Evolutionary conservation across 208 protist species (phyloP).

Genomic region (Naegleria fowleri): DNA sequence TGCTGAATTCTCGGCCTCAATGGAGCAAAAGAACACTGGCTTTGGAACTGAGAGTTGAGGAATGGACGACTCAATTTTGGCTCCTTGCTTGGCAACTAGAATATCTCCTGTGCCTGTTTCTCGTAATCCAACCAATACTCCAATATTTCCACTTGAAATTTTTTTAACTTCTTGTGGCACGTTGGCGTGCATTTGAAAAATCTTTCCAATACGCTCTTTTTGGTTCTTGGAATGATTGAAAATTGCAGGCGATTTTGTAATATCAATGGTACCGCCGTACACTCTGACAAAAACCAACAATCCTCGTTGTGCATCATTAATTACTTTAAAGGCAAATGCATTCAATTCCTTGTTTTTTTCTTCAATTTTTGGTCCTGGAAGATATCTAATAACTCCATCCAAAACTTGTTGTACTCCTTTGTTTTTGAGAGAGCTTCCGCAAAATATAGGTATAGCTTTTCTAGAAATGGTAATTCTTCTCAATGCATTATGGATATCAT

Average conservation of each 20-base stretch:
- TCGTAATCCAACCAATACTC: constrained; percentile 43
- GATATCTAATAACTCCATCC: constrained; percentile 72
- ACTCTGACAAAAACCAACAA: constrained; percentile 45
- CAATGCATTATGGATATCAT: constrained; percentile 54
- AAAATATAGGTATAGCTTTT: constrained; percentile 66
- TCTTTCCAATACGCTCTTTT: constrained; percentile 30
- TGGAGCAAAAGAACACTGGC: constrained; percentile 51
- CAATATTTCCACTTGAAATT: constrained; percentile 43
- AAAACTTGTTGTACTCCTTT: constrained; percentile 79
- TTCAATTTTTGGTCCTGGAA: constrained; percentile 68
- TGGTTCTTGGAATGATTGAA: constrained; percentile 27
- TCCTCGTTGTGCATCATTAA: constrained; percentile 41
- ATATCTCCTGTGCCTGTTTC: constrained; percentile 47
- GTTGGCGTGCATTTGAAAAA: constrained; percentile 38
- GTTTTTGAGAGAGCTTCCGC: constrained; percentile 76
- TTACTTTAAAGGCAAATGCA: constrained; percentile 53
- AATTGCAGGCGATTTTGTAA: constrained; percentile 25
- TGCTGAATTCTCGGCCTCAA: constrained; percentile 39
- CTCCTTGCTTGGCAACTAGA: constrained; percentile 29
- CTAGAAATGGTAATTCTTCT: constrained; percentile 48
- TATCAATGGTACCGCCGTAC: constrained; percentile 39
- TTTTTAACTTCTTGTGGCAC: not conserved
- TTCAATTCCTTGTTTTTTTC: not conserved
- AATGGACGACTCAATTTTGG: not conserved
- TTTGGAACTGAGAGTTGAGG: constrained; percentile 32